Evolutionary conservation across 2,329 filamentous ascomycete genomes (phyloP).

Genomic region (Paraphoma sp.): DNA sequence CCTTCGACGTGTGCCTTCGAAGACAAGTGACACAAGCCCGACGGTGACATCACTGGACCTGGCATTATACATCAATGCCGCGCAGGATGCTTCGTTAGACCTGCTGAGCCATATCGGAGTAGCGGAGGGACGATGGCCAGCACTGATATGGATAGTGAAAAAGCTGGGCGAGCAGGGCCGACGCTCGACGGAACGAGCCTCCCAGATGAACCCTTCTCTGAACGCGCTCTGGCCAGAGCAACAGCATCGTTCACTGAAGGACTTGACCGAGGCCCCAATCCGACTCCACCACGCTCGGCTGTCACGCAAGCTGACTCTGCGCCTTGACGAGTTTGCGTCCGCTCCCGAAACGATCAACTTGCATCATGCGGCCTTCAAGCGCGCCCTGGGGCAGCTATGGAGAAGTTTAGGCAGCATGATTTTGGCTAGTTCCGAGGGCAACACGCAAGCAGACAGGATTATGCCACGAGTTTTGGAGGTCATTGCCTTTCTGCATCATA

Average conservation of each 20-base stretch:
- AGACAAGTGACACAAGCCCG: conserved; percentile 13
- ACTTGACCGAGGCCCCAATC: conserved; percentile 33
- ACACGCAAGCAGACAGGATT: conserved; percentile 30
- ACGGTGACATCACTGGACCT: conserved; percentile 35
- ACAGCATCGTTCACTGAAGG: conserved; percentile 21
- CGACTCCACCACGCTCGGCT: conserved; percentile 19
- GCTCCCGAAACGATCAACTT: conserved; percentile 33
- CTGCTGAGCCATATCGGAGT: conserved; percentile 50
- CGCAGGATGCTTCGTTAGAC: conserved; percentile 44
- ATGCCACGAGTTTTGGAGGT: conserved; percentile 56
- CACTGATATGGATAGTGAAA: conserved; percentile 55
- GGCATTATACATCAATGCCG: conserved; percentile 30
- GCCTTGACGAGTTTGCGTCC: conserved; percentile 33
- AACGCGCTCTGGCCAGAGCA: conserved; percentile 25
- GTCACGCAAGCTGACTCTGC: conserved; percentile 18
- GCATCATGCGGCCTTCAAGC: conserved; percentile 32
- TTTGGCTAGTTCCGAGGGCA: conserved; percentile 40
- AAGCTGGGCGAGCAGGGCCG: conserved; percentile 47
- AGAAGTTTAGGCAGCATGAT: conserved; percentile 55
- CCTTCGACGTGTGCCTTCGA: conserved; percentile 27
- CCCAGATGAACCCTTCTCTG: conserved; percentile 20
- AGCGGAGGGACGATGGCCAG: conserved; percentile 50
- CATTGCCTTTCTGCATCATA: conserved; percentile 56
- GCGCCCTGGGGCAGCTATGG: conserved; percentile 55
- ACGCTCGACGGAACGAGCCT: conserved; percentile 11